Evolutionary conservation across 106 monocot species (phyloP), one percentile per base, ranked within the genome.

Genomic region (Chionographis japonica): DNA sequence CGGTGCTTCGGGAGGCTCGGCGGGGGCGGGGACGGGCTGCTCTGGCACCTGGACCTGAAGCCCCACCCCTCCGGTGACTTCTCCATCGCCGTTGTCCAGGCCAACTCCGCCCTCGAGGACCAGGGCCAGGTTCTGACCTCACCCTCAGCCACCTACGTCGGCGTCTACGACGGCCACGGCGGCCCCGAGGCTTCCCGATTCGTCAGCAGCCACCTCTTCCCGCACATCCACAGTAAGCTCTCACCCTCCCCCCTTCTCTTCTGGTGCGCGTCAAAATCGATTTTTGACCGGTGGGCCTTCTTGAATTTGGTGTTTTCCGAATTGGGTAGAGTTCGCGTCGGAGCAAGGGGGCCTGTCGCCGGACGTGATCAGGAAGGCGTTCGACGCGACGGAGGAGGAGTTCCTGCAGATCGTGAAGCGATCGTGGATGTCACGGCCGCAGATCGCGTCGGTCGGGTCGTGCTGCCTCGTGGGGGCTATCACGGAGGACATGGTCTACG

Each of bases 391-490:
- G 19, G 87, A 87, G 73, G 79, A 83, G 66, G 87, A 87, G 40
- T 87, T 87, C 73, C 41, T 79, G 14, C 65, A 71, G 14, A 39
- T 83, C 66, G 87, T 79, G 73, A 71, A 73, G 67, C 19, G 68
- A 50, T 69, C 74, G 18, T 83, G 83, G 80, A 38, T 18, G 8
- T 60, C 70, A 12, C 63, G 43, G 53, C 87, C 87, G 46, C 72
- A 87, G 68, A 80, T 87, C n/a, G 83, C 83, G 11, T 80, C 87
- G 7, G 80, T 75, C n/a, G 87, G 87, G 12, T 77, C 87, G 12
- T 87, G 87, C 66, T 87, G 87, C 54, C 79, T 87, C 0, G 77
- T 87, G 10, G 87, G 87, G 3, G 83, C 63, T 50, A 83, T 87
- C 56, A 35, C 79, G 7, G 76, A 50, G 27, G 83, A 77, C 56